Base-by-base conservation (phyloP, 2,329 filamentous ascomycete genomes). In the Phyllosticta citribraziliensis region DNA sequence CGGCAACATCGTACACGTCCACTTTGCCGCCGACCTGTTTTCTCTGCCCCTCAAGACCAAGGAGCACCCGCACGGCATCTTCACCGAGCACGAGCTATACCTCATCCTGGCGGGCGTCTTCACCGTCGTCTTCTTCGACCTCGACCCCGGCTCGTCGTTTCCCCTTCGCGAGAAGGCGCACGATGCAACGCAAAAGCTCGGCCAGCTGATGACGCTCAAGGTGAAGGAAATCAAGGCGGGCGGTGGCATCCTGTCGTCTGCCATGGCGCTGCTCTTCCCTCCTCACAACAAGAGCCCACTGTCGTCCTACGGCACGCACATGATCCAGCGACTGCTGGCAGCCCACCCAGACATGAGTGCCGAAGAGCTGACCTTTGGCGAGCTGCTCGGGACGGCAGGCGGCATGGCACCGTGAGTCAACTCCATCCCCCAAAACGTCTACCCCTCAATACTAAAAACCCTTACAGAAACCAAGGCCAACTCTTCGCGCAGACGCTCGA, bases 401-500 rank as follows among this genome's bases (percentile, higher is more conserved):
- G 80, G 80, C 47, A 63, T 63, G 61, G 58, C 53, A 17, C 58
- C 58, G 12, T 30, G 5, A 30, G 27, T 30, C 6, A 8, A 8
- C 27, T 5, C 27, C 27, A 1, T 6, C 27, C 27, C 6, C 27
- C 6, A 8, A 30, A 30, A 8, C 2, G 6, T 10, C 27, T 6
- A 10, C 27, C 9, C 3, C 8, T 6, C 27, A 30, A 5, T 5
- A 30, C 9, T 10, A 30, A 72, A 73, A 69, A 80, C 83, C 3
- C 74, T 79, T 2, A 6, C 5, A 30, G 27, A 30, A 84, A 82
- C 61, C 82, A 84, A 66, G 81, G 79, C 8, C 81, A 84, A 62
- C 76, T 84, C 22, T 83, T 84, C 66, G 79, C 75, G 0, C 82
- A 84, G 64, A 80, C 77, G 25, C 68, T 85, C 56, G 83, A 84